A percentile compares a stretch with the other conserved stretches of the same genome.
Conservation (phyloP, 805 yeast genomes). For the Isabelozyma gotoi region DNA sequence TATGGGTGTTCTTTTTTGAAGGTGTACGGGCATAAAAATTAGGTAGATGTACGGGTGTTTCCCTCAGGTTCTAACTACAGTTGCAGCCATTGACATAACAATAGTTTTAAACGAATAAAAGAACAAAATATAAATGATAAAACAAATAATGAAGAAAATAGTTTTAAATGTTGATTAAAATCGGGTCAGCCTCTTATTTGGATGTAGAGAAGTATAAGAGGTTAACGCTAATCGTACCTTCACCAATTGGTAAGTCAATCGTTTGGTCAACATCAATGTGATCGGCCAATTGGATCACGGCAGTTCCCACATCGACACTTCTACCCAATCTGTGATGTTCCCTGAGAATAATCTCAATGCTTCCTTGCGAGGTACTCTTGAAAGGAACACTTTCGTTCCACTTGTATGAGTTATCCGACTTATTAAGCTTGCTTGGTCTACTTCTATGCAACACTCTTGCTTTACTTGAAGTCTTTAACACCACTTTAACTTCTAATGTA, state of each 20-base stretch:
- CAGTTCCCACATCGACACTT: constrained; percentile 61
- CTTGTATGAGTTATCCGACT: constrained; percentile 40
- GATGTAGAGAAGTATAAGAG: constrained; percentile 21
- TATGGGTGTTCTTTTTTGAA: no score
- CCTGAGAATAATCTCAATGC: constrained; percentile 57
- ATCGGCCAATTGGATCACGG: constrained; percentile 51
- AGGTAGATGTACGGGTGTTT: no score
- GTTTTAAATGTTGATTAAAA: constrained; percentile 2
- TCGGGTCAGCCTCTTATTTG: neutral
- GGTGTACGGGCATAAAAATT: no score
- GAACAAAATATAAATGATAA: no score
- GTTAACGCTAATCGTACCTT: constrained; percentile 44
- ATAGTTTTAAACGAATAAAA: no score
- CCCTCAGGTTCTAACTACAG: no score
- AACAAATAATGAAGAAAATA: constrained; percentile 2
- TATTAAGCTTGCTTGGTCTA: constrained; percentile 48
- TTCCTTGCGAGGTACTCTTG: constrained; percentile 62
- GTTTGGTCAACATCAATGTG: constrained; percentile 47
- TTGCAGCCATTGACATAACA: no score
- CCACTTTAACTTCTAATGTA: constrained; percentile 52
- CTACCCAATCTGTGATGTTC: constrained; percentile 75
- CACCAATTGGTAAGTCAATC: constrained; percentile 31
- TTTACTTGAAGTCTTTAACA: constrained; percentile 45
- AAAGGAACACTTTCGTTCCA: constrained; percentile 71
- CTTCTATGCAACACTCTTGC: constrained; percentile 67